These are phyloP conservation scores for Mycosphaerella arachidis DNA, from an alignment of 2,329 filamentous ascomycete species.

Conservation along the genomic window DNA sequence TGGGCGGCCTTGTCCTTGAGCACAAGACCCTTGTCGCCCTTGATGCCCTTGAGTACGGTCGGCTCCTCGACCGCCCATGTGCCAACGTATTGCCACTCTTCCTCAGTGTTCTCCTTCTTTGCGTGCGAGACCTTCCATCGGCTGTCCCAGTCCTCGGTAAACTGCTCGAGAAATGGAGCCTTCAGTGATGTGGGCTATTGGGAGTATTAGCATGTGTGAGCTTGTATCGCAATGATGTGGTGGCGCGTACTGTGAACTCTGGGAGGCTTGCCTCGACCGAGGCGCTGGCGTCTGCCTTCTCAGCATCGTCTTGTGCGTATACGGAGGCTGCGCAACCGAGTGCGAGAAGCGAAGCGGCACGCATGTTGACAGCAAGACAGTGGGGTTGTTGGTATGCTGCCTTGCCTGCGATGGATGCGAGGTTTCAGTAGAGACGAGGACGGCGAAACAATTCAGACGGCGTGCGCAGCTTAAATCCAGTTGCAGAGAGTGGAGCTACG, in stretches of 20 bases:
- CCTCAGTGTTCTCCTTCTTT: conserved; percentile 88
- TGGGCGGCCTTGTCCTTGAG: conserved; percentile 97
- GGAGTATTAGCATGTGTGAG: not conserved
- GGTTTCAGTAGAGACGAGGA: not conserved
- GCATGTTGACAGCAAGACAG: conserved; percentile 56
- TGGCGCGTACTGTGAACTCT: conserved; percentile 21
- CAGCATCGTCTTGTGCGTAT: conserved; percentile 50
- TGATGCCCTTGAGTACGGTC: conserved; percentile 80
- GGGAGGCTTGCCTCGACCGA: conserved; percentile 20
- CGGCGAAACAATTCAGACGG: too few relatives aligned
- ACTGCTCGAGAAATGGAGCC: conserved; percentile 96
- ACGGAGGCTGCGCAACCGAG: conserved; percentile 66
- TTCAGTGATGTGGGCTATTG: conserved; percentile 79
- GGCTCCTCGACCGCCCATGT: conserved; percentile 98
- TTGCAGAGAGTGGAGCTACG: too few relatives aligned
- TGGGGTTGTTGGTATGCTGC: not conserved
- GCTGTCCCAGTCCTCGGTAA: conserved; percentile 90
- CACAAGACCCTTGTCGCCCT: conserved; percentile 92
- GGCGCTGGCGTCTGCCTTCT: conserved; percentile 14
- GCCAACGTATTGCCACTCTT: conserved; percentile 94
- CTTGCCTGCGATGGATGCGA: not conserved
- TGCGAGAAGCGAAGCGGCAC: conserved; percentile 73
- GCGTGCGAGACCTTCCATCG: conserved; percentile 94
- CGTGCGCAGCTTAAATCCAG: too few relatives aligned
- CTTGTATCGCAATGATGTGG: not conserved